Conservation (phyloP, 75 land plant species). For the Picea glauca region DNA sequence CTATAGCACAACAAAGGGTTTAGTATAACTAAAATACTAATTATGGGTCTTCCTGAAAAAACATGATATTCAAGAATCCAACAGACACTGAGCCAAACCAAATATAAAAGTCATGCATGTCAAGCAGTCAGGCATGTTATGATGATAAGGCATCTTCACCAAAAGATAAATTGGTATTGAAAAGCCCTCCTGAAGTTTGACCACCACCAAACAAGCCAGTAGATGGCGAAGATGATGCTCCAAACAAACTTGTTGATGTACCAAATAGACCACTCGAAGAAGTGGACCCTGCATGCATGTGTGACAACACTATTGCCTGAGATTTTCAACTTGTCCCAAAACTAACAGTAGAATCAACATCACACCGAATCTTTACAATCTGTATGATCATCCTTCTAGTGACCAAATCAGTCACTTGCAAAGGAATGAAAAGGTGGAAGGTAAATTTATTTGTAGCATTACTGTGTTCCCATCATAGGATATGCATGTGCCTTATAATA, state of each 20-base stretch:
- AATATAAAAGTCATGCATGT: not conserved
- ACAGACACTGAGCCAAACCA: constrained; percentile 10
- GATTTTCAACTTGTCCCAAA: not conserved
- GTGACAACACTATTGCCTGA: not conserved
- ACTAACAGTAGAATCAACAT: not conserved
- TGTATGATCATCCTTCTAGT: not conserved
- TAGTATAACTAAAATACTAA: too few relatives aligned
- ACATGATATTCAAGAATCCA: not conserved
- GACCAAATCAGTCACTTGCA: too few relatives aligned
- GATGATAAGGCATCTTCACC: constrained; percentile 5
- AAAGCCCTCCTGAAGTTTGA: not conserved
- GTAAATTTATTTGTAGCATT: not conserved
- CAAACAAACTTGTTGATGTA: constrained; percentile 19
- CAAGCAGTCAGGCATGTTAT: not conserved
- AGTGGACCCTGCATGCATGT: constrained; percentile 13
- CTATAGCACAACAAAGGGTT: not conserved
- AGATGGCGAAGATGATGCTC: constrained; percentile 19
- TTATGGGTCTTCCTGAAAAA: not conserved
- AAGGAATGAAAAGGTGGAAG: not conserved
- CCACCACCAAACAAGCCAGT: constrained; percentile 20
- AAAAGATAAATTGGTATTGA: not conserved
- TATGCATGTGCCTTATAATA: not conserved
- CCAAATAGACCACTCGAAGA: constrained; percentile 23
- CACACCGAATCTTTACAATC: not conserved
- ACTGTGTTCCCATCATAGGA: not conserved